Evolutionary conservation across 768 basidiomycete species (phyloP), one percentile per base, ranked within the genome.

Genomic region (Neoboletus brunneissimus): DNA sequence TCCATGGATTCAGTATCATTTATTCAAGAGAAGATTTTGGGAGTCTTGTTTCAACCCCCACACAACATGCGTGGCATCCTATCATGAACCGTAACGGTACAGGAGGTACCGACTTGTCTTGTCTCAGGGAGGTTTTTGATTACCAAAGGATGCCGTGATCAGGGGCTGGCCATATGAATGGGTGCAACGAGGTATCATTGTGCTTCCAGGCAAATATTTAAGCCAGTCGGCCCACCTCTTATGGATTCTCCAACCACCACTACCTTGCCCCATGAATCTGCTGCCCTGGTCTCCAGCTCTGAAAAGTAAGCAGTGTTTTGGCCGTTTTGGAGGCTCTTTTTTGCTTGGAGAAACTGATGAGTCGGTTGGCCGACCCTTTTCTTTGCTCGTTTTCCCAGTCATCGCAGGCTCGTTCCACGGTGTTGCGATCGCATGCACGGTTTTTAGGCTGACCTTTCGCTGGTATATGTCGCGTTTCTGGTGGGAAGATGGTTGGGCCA

Each of bases 401-500:
- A 46, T 61, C 41, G 59, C 55, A 10, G 44, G 40, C 22, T 27
- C 41, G 7, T 62, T 58, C 16, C 69, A 71, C 3, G n/a, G 56
- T 2, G 46, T 60, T 2, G 69, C 69, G 22, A 65, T 72, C 18
- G 32, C 53, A 16, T 54, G 59, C 48, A 73, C 70, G 8, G 7
- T 62, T 4, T 64, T 67, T n/a, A 59, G 69, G 48, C 18, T 73
- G 9, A 1, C 16, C 5, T 66, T 66, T 49, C 62, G 67, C 29
- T 58, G 58, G 57, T 48, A 58, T 38, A 66, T 52, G 48, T 32
- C 51, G 5, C 46, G 47, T 18, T 69, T 69, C 20, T 67, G 71
- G 65, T 71, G 69, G 71, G 70, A 73, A 40, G 71, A 71, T 34
- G 56, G 44, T 6, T 67, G 59, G 61, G 67, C 63, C 4, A 45